phyloP scores from a whole-genome alignment of 768 basidiomycete species.

The Pisolithus tinctorius region DNA sequence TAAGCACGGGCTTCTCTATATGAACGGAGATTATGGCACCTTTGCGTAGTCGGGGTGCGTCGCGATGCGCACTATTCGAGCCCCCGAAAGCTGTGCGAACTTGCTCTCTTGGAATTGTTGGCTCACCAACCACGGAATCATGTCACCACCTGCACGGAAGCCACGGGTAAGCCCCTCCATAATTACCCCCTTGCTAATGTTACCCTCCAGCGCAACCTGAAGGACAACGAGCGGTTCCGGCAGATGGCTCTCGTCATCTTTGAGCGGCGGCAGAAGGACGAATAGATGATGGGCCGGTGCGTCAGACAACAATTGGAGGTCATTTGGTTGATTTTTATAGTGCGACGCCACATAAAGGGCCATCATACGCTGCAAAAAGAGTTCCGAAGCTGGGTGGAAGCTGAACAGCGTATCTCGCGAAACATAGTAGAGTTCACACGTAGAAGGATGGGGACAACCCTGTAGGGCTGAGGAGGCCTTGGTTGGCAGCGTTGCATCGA shows the following conservation, averaged over 20 bases:
- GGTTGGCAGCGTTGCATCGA: slow-evolving; percentile 71
- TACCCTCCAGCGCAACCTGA: slow-evolving; percentile 94
- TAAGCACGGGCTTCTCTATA: not conserved
- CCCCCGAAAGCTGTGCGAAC: slow-evolving; percentile 89
- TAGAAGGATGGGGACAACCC: slow-evolving; percentile 91
- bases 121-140: slow-evolving; percentile 95
- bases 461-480: slow-evolving; percentile 38
- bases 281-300: slow-evolving; percentile 97
- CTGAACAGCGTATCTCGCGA: slow-evolving; percentile 95
- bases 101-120: slow-evolving; percentile 95
- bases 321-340: slow-evolving; percentile 99
- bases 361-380: slow-evolving; percentile 98
- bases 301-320: slow-evolving; percentile 94
- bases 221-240: slow-evolving; percentile 95
- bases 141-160: slow-evolving; percentile 82
- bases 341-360: slow-evolving; percentile 94
- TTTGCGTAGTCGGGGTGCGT: slow-evolving; percentile 93
- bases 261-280: slow-evolving; percentile 87
- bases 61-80: slow-evolving; percentile 86
- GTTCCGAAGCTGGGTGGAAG: slow-evolving; percentile 94
- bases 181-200: slow-evolving; percentile 79
- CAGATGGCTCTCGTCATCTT: slow-evolving; percentile 82
- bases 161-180: slow-evolving; percentile 83
- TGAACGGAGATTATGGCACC: slow-evolving; percentile 33
- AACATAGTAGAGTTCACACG: slow-evolving; percentile 94